Evolutionary conservation across 345 rosid genomes (phyloP).

Genomic region (Moringa oleifera): DNA sequence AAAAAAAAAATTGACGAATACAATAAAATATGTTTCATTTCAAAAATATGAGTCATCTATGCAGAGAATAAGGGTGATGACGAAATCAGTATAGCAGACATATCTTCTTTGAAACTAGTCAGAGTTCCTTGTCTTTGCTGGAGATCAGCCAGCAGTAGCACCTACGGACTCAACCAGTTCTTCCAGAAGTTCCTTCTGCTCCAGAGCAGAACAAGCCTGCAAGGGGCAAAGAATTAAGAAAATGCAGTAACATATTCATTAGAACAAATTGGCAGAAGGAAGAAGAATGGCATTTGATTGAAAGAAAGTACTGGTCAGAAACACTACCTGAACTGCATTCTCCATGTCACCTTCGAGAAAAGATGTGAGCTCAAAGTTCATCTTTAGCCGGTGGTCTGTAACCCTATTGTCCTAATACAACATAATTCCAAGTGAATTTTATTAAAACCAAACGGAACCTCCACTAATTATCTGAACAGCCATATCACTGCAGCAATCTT

Average conservation of each 20-base stretch:
- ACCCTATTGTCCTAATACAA: slow-evolving; percentile 76
- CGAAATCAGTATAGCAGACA: no score
- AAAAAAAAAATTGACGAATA: no score
- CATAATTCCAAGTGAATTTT: not conserved
- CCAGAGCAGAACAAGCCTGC: slow-evolving; percentile 76
- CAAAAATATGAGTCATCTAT: no score
- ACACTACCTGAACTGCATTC: slow-evolving; percentile 72
- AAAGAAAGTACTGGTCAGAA: not conserved
- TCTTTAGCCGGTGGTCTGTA: slow-evolving; percentile 92
- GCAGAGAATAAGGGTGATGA: no score
- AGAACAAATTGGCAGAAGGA: not conserved
- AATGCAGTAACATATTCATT: not conserved
- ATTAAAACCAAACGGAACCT: not conserved
- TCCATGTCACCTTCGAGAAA: slow-evolving; percentile 81
- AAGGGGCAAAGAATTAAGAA: not conserved
- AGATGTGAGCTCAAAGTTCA: slow-evolving; percentile 75
- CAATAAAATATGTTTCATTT: no score
- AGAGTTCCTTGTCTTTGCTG: no score
- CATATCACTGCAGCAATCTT: no score
- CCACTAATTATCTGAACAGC: not conserved
- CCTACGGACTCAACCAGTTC: slow-evolving; percentile 74
- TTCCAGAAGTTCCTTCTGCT: slow-evolving; percentile 84
- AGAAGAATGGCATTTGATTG: no score
- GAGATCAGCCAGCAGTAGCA: slow-evolving; percentile 35
- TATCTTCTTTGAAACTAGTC: no score